phyloP scores from a whole-genome alignment of 345 rosid genomes.

The Eucalyptus pumila region DNA sequence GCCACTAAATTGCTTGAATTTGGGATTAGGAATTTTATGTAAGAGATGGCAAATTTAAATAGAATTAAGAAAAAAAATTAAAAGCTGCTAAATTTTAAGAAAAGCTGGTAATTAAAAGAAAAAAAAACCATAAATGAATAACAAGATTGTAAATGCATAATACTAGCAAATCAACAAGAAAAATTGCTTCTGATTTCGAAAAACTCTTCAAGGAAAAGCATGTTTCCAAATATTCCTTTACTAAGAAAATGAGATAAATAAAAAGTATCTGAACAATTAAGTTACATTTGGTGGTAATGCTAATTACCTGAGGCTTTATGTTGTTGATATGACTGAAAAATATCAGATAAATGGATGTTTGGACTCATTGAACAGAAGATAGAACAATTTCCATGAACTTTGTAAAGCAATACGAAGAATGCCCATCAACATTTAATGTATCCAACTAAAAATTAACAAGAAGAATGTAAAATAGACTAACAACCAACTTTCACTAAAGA shows the following conservation, averaged over 20 bases:
- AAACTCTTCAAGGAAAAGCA: not conserved
- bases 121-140: not conserved
- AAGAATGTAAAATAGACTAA: not conserved
- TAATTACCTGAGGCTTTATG: not conserved
- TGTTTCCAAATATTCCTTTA: not conserved
- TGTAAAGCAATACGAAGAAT: not conserved
- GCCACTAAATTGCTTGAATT: not conserved
- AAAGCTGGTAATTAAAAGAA: not conserved
- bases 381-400: not conserved
- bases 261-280: not conserved
- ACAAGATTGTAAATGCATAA: not conserved
- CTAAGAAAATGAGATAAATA: not conserved
- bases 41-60: not conserved
- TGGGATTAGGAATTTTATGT: not conserved
- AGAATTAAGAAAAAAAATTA: not conserved
- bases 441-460: not conserved
- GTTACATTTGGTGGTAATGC: not conserved
- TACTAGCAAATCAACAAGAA: not conserved
- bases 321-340: not conserved
- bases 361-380: not conserved
- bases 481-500: not conserved
- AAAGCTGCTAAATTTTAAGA: no score
- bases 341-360: not conserved
- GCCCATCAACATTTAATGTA: not conserved
- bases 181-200: not conserved